Conservation (phyloP, 306 rosid species). For the Pyrus pyrifolia region DNA sequence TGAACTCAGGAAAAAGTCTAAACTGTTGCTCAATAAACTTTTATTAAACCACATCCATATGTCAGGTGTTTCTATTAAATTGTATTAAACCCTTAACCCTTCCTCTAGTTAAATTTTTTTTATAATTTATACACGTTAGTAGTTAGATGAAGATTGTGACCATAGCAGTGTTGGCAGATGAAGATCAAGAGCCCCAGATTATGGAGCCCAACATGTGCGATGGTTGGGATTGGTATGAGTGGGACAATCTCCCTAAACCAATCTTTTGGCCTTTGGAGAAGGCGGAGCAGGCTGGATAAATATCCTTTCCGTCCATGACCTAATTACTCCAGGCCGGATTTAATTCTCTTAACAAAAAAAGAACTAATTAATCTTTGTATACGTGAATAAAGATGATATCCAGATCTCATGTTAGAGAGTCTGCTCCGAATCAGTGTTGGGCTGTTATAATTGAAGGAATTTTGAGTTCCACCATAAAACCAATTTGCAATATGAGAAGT, state of each 20-base stretch:
- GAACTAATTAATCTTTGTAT: neutral
- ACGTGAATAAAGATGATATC: neutral
- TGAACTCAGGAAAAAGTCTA: too few species aligned
- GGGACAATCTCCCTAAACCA: conserved; percentile 46
- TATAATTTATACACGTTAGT: too few species aligned
- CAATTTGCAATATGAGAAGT: too few species aligned
- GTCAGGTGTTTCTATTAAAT: too few species aligned
- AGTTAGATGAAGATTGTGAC: too few species aligned
- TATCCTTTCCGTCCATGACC: conserved; percentile 30
- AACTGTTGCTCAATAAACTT: too few species aligned
- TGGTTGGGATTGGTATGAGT: conserved; percentile 76
- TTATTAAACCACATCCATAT: too few species aligned
- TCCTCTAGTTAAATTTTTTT: too few species aligned
- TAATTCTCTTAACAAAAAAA: too few species aligned
- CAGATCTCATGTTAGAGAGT: neutral
- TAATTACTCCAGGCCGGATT: neutral
- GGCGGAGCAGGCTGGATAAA: conserved; percentile 35
- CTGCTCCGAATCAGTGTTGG: neutral
- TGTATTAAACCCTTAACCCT: too few species aligned
- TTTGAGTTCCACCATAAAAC: too few species aligned
- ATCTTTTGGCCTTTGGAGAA: conserved; percentile 55
- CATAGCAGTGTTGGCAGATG: neutral
- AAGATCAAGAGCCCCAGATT: conserved; percentile 31
- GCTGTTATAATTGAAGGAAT: too few species aligned
- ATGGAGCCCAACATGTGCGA: conserved; percentile 61